Percentiles rank a stretch among this genome's conserved stretches.
phyloP scores from a whole-genome alignment of 148 eudicot species.

The Vaccinium vitisidaea region DNA sequence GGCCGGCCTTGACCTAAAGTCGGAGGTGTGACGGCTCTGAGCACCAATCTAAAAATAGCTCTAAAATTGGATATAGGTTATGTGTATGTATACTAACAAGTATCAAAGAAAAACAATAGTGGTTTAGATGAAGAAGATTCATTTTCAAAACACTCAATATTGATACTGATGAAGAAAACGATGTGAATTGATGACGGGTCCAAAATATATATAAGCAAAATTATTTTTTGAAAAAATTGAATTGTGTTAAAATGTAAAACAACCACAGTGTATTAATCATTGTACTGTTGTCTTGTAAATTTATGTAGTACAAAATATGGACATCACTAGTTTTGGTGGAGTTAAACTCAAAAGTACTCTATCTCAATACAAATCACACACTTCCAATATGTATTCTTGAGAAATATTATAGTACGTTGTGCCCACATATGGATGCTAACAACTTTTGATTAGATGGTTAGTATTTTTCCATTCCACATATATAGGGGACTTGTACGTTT shows the following conservation, averaged over 20 bases:
- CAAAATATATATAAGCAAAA: neutral
- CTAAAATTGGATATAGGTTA: neutral
- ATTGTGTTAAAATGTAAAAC: neutral
- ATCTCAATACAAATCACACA: no score
- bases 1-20: neutral
- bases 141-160: no score
- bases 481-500: neutral
- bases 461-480: neutral
- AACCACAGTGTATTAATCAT: neutral
- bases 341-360: neutral
- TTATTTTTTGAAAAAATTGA: no score
- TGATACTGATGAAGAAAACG: no score
- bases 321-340: neutral
- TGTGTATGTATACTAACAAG: neutral
- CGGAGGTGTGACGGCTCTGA: neutral
- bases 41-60: neutral
- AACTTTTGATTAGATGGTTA: neutral
- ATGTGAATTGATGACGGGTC: neutral
- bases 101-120: no score
- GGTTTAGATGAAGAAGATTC: no score
- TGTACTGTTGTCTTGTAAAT: neutral
- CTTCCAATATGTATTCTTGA: no score
- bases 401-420: no score
- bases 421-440: neutral
- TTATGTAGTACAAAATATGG: neutral